These are phyloP conservation scores for Otatea glauca DNA, from an alignment of 176 grass and related monocot species.

Conservation along the genomic window DNA sequence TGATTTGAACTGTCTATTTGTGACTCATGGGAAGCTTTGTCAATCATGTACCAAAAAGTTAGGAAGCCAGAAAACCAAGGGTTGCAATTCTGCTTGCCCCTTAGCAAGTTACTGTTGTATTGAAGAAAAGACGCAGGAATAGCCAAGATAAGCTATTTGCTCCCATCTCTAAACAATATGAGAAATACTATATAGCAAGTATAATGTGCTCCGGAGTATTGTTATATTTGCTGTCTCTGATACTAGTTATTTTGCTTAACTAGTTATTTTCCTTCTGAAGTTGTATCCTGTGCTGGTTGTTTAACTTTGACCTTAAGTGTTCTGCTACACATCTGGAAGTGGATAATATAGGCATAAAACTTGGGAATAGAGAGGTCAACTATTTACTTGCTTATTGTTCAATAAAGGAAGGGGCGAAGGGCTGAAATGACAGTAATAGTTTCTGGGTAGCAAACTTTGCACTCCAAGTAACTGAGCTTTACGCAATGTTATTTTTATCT, in stretches of 20 bases:
- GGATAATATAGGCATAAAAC: not conserved
- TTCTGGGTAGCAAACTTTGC: not conserved
- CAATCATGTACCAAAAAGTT: constrained; percentile 64
- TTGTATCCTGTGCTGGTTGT: not conserved
- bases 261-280: constrained; percentile 7
- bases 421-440: not conserved
- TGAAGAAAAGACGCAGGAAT: constrained; percentile 42
- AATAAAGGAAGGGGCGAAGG: not conserved
- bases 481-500: not conserved
- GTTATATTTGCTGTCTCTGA: not conserved
- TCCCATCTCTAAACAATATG: constrained; percentile 7
- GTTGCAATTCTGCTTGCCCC: constrained; percentile 53
- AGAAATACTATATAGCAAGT: not conserved
- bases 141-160: constrained; percentile 41
- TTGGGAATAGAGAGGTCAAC: not conserved
- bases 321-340: constrained; percentile 3
- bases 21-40: constrained; percentile 92
- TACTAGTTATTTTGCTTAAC: constrained; percentile 18
- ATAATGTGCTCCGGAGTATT: not conserved
- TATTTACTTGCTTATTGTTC: not conserved
- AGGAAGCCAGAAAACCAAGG: constrained; percentile 40
- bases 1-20: constrained; percentile 92
- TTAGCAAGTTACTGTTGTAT: constrained; percentile 49
- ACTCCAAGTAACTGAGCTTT: constrained; percentile 8
- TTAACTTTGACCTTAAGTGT: not conserved